Percentiles rank a stretch among this genome's conserved stretches.
These are phyloP conservation scores for Mycena vitilis DNA, from an alignment of 768 basidiomycete genomes.

Conservation along the genomic window DNA sequence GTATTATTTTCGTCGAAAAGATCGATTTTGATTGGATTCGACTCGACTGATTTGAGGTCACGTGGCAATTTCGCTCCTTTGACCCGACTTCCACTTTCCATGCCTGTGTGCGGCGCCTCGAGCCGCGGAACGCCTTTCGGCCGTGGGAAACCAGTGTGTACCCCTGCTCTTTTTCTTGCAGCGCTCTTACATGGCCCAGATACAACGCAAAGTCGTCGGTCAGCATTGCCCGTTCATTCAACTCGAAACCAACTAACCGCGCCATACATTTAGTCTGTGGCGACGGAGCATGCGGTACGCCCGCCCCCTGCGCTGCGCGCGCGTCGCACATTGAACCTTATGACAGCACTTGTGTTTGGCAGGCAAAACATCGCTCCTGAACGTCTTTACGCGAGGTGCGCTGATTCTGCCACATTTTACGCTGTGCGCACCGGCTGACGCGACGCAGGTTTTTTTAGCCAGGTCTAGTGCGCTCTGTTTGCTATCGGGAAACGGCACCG, in stretches of 20 bases:
- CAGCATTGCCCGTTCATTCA: neutral
- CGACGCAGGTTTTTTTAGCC: slow-evolving; percentile 80
- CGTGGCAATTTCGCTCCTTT: slow-evolving; percentile 2
- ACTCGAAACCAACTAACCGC: slow-evolving; percentile 44
- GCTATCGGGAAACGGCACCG: slow-evolving; percentile 9
- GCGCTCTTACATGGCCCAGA: slow-evolving; percentile 12
- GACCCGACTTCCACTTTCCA: slow-evolving; percentile 35
- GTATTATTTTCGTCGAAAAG: neutral
- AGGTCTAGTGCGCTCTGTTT: slow-evolving; percentile 78
- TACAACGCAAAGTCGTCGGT: slow-evolving; percentile 38
- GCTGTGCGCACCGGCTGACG: neutral
- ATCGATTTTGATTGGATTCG: neutral
- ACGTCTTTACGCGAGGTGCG: slow-evolving; percentile 81
- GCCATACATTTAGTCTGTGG: slow-evolving; percentile 86
- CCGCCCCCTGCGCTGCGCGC: slow-evolving; percentile 31
- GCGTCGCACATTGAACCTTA: slow-evolving; percentile 40
- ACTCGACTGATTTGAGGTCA: neutral
- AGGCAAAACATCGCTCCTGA: slow-evolving; percentile 88
- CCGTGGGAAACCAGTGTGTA: slow-evolving; percentile 61
- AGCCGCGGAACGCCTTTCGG: slow-evolving; percentile 66
- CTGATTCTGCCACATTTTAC: neutral
- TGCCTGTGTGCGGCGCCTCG: slow-evolving; percentile 71
- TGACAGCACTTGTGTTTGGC: slow-evolving; percentile 33
- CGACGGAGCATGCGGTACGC: slow-evolving; percentile 92
- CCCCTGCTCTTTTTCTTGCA: neutral